phyloP scores from a whole-genome alignment of 306 rosid genomes.

The Begonia peltatifolia region DNA sequence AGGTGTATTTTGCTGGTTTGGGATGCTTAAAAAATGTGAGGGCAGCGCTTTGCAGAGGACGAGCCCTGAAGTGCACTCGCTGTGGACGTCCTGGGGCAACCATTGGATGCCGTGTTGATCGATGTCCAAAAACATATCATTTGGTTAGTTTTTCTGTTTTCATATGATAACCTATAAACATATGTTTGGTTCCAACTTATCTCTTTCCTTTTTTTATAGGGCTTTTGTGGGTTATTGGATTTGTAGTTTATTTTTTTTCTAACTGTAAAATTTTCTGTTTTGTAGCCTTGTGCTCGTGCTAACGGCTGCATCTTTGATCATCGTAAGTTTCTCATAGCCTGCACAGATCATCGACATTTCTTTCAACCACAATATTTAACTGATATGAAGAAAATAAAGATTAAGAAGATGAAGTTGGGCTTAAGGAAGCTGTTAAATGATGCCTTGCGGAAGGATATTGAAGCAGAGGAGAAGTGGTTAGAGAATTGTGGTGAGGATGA shows the following conservation, averaged over 20 bases:
- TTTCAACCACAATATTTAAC: constrained; percentile 72
- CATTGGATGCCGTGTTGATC: constrained; percentile 95
- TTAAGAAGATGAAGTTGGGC: constrained; percentile 80
- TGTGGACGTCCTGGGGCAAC: constrained; percentile 98
- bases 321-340: constrained; percentile 94
- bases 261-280: constrained; percentile 10
- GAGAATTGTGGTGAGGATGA: constrained; percentile 99
- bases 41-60: constrained; percentile 95
- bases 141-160: constrained; percentile 45
- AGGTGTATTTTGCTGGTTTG: constrained; percentile 98
- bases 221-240: neutral
- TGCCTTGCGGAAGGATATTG: constrained; percentile 67
- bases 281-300: constrained; percentile 97
- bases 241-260: neutral
- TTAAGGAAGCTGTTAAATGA: constrained; percentile 70
- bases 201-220: neutral
- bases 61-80: constrained; percentile 88
- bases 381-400: constrained; percentile 62
- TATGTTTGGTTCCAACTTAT: neutral
- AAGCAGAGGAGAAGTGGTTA: constrained; percentile 91
- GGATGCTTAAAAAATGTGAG: constrained; percentile 93
- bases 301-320: constrained; percentile 92
- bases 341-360: constrained; percentile 85
- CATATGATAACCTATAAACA: neutral
- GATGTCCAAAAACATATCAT: constrained; percentile 93